These are phyloP conservation scores for Cladorrhinum sp. DNA, from an alignment of 2,329 filamentous ascomycete genomes.

Conservation along the genomic window DNA sequence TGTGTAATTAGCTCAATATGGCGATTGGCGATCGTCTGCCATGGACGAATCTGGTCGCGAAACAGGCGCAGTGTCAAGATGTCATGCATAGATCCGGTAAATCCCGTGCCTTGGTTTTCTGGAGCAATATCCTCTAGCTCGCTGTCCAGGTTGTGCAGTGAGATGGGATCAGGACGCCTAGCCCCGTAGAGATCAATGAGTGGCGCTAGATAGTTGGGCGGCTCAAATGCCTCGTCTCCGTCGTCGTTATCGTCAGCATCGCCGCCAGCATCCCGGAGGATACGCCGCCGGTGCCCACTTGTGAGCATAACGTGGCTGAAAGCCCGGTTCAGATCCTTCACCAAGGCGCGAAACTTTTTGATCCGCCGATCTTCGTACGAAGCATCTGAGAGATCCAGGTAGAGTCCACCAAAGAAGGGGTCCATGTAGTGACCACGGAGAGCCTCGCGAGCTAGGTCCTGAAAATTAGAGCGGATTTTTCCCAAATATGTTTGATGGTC, in stretches of 20 bases:
- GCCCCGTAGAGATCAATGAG: slow-evolving; percentile 34
- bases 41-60: slow-evolving; percentile 37
- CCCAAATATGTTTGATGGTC: slow-evolving; percentile 29
- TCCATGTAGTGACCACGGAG: not conserved
- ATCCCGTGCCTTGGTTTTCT: slow-evolving; percentile 39
- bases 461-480: slow-evolving; percentile 37
- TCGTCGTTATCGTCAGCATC: not conserved
- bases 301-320: slow-evolving; percentile 30
- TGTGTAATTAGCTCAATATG: slow-evolving; percentile 35
- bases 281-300: slow-evolving; percentile 7
- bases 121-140: slow-evolving; percentile 35
- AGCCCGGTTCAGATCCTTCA: slow-evolving; percentile 33
- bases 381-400: not conserved
- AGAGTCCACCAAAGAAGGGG: not conserved
- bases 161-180: slow-evolving; percentile 28
- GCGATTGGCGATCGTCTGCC: slow-evolving; percentile 36
- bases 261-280: slow-evolving; percentile 13
- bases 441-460: slow-evolving; percentile 30
- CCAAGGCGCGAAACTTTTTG: slow-evolving; percentile 31
- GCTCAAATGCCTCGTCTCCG: not conserved
- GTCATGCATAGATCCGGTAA: slow-evolving; percentile 38
- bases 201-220: slow-evolving; percentile 31
- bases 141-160: slow-evolving; percentile 15
- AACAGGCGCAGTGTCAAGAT: slow-evolving; percentile 41
- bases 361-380: slow-evolving; percentile 12